Conservation (phyloP, 345 rosid species). For the Pistacia integerrima region DNA sequence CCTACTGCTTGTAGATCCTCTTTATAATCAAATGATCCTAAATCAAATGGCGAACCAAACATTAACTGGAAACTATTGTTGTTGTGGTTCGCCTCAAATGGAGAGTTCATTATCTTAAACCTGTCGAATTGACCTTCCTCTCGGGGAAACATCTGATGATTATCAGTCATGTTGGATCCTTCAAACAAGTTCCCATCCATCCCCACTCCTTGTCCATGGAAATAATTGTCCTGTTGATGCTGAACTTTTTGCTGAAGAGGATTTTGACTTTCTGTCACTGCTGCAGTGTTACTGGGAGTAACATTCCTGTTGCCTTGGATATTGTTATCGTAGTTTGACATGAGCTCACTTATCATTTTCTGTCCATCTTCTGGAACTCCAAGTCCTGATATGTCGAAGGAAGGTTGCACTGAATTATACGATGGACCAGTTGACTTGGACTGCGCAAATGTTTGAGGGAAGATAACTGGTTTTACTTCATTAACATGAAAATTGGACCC, state of each 20-base stretch:
- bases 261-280: conserved; percentile 42
- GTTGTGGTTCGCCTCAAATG: conserved; percentile 44
- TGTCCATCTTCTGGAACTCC: conserved; percentile 97
- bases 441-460: conserved; percentile 52
- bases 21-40: conserved; percentile 65
- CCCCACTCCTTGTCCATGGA: conserved; percentile 45
- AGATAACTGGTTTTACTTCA: conserved; percentile 81
- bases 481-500: conserved; percentile 62
- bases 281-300: conserved; percentile 25
- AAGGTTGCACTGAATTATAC: conserved; percentile 37
- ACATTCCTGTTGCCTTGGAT: conserved; percentile 53
- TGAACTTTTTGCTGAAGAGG: conserved; percentile 48
- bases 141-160: conserved; percentile 50
- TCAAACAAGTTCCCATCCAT: conserved; percentile 61
- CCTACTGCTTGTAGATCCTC: conserved; percentile 62
- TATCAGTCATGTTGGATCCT: conserved; percentile 49
- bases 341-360: conserved; percentile 79
- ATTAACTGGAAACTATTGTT: conserved; percentile 48
- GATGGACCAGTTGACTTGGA: conserved; percentile 43
- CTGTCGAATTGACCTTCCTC: conserved; percentile 52
- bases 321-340: conserved; percentile 75
- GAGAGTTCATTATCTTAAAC: conserved; percentile 43
- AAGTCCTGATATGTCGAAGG: conserved; percentile 63
- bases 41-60: conserved; percentile 67
- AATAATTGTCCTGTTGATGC: conserved; percentile 58